Base-by-base conservation (phyloP, 1,284 basidiomycete genomes). In the Trichosporon faecale region DNA sequence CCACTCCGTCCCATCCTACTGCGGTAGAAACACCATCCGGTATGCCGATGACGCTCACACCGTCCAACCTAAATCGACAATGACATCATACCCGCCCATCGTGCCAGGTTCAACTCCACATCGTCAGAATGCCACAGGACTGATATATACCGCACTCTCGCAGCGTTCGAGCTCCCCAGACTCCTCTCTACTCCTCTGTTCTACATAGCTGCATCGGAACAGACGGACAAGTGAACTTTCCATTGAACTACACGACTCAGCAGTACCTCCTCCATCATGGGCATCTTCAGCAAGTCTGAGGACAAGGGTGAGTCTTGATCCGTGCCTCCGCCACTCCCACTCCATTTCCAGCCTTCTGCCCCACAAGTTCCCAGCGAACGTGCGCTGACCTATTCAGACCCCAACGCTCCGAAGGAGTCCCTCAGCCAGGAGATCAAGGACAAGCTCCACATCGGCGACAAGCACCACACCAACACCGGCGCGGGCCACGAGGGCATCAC, bases 31-130 rank as follows among this genome's bases (percentile, higher is more conserved):
- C 57, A 61, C 57, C 57, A 61, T 61, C 57, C 57, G 57, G 57
- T 31, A 61, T 61, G 57, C 57, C 57, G 27, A 61, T 61, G 57
- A 61, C 57, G 57, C 57, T 61, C 57, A 33, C 57, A 33, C 57
- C 16, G 40, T n/a, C 29, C 29, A 61, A 61, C 57, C 29, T 61
- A 33, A 61, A 61, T 57, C 57, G 27, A n/a, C 27, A 31, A 61
- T 61, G 57, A 61, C 57, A 61, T 61, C 57, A 61, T 61, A 61
- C 57, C 57, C 29, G 14, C 3, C 35, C 57, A 11, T 31, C 29
- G 18, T 31, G 57, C 57, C 57, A 31, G 57, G 29, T 61, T n/a
- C 29, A 61, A 61, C 57, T 61, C 57, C 57, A 31, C 57, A 16
- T 23, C 31, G 18, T 25, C 57, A 31, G 57, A 33, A 31, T 31